phyloP scores from a whole-genome alignment of 2,329 filamentous ascomycete species.

The Alternaria sp. region DNA sequence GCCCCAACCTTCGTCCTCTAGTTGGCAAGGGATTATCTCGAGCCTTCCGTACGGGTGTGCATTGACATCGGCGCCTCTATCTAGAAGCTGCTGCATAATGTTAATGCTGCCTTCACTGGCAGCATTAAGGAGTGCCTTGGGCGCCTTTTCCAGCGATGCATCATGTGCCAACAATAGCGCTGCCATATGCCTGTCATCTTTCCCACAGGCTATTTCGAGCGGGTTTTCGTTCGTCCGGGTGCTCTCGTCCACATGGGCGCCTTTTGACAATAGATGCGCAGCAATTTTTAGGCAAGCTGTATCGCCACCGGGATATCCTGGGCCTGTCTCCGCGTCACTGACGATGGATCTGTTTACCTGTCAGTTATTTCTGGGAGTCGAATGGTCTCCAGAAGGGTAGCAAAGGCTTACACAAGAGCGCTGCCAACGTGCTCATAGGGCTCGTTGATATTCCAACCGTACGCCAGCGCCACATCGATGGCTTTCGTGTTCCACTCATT shows the following conservation, averaged over 20 bases:
- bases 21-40: background rate
- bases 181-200: background rate
- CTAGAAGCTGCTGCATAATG: background rate
- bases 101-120: background rate
- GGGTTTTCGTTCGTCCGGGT: background rate
- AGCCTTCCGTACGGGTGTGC: background rate
- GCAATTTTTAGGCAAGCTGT: background rate
- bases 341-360: background rate
- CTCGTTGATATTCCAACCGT: background rate
- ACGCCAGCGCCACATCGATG: background rate
- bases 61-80: background rate
- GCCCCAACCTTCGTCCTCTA: background rate
- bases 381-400: background rate
- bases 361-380: background rate
- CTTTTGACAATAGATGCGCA: background rate
- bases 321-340: background rate
- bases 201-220: background rate
- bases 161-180: background rate
- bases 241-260: background rate
- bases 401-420: background rate
- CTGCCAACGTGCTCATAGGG: background rate
- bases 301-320: background rate
- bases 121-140: background rate
- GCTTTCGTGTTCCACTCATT: background rate
- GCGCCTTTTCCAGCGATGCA: background rate